phyloP scores from a whole-genome alignment of 805 yeast species.

The Jamesozyma gamospora region DNA sequence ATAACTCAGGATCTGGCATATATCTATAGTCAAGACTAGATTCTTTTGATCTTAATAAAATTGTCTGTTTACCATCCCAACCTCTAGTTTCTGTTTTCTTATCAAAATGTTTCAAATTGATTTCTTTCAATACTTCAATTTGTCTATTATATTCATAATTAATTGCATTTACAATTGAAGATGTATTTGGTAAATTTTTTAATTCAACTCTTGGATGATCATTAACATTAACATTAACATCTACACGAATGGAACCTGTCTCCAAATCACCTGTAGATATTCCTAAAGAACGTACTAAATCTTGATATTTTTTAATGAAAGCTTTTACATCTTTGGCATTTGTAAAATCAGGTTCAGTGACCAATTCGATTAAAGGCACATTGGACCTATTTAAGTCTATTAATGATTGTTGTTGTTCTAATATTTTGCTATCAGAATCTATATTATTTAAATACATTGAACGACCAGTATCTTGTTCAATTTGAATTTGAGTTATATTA shows the following conservation, averaged over 20 bases:
- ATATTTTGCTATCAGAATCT: constrained; percentile 14
- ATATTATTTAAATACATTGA: constrained; percentile 38
- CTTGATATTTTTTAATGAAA: constrained; percentile 74
- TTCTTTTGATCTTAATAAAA: constrained; percentile 66
- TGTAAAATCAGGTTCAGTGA: constrained; percentile 80
- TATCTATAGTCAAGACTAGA: constrained; percentile 79
- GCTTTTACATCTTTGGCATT: constrained; percentile 57
- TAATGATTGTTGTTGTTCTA: constrained; percentile 23
- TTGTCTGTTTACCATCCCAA: constrained; percentile 75
- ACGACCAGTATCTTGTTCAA: constrained; percentile 94
- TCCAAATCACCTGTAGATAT: constrained; percentile 88
- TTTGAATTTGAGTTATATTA: constrained; percentile 67
- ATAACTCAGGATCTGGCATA: constrained; percentile 89
- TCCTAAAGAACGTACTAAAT: constrained; percentile 53
- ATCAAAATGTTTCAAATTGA: constrained; percentile 23
- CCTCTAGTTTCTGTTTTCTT: constrained; percentile 63
- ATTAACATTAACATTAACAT: constrained; percentile 80
- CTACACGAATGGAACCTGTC: constrained; percentile 90
- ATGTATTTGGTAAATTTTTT: constrained; percentile 77
- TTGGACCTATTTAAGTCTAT: constrained; percentile 81
- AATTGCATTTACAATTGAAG: constrained; percentile 71
- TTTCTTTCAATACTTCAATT: constrained; percentile 35
- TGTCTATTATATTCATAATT: constrained; percentile 69
- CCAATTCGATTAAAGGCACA: constrained; percentile 81
- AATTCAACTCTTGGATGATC: constrained; percentile 71